Percentiles rank a stretch among this genome's conserved stretches.
Evolutionary conservation across 495 filamentous ascomycete species (phyloP).

Genomic region (Talaromyces wortmannii): DNA sequence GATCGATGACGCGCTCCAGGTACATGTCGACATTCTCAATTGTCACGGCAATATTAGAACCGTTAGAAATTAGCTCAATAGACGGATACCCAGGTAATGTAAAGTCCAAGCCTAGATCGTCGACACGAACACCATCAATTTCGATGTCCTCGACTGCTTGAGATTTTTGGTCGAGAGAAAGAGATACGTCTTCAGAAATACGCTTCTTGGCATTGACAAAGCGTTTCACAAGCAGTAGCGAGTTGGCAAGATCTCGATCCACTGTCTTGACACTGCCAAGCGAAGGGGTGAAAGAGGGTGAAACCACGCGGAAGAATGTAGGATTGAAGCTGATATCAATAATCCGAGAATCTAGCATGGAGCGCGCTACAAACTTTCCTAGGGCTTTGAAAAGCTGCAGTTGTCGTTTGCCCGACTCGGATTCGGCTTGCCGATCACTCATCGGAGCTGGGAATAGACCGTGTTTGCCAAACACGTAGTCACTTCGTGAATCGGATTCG

Average conservation of each 20-base stretch:
- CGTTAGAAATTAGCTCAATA: conserved; percentile 75
- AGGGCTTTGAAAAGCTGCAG: conserved; percentile 87
- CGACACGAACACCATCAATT: conserved; percentile 67
- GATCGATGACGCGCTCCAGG: conserved; percentile 82
- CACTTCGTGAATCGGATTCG: conserved; percentile 65
- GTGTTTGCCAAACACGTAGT: conserved; percentile 79
- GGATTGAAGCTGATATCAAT: conserved; percentile 98
- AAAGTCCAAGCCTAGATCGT: conserved; percentile 88
- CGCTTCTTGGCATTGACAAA: conserved; percentile 77
- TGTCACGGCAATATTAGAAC: conserved; percentile 65
- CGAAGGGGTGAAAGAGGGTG: conserved; percentile 69
- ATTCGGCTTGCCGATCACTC: conserved; percentile 66
- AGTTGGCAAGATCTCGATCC: conserved; percentile 77
- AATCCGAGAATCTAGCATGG: conserved; percentile 97
- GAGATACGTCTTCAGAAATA: conserved; percentile 60
- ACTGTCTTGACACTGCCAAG: conserved; percentile 89
- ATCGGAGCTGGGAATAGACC: conserved; percentile 93
- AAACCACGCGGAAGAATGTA: conserved; percentile 88
- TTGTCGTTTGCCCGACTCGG: conserved; percentile 73
- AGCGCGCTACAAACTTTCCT: conserved; percentile 94
- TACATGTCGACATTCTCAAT: conserved; percentile 88
- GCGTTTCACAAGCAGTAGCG: conserved; percentile 80
- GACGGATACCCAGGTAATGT: conserved; percentile 87
- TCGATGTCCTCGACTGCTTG: conserved; percentile 58
- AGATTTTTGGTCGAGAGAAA: conserved; percentile 62